Evolutionary conservation across 176 grass and related monocot genomes (phyloP).

Genomic region (Rhynchospora pubera): DNA sequence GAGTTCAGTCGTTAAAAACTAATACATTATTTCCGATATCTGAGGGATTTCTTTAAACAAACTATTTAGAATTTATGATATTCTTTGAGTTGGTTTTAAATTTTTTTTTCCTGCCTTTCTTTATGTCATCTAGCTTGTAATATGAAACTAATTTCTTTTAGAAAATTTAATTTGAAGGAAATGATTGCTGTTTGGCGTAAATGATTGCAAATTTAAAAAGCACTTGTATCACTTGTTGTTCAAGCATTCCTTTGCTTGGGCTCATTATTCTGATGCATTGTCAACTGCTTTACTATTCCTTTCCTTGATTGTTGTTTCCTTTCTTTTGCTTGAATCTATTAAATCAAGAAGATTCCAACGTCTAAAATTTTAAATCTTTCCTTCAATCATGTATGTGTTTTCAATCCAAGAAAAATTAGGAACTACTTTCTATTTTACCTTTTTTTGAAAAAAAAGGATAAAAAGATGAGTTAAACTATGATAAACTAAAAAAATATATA

Average conservation of each 20-base stretch:
- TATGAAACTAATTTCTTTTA: not conserved
- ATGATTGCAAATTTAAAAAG: not conserved
- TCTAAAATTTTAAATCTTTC: not conserved
- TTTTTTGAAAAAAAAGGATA: too few species aligned
- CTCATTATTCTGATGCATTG: not conserved
- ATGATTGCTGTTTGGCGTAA: not conserved
- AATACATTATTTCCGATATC: not conserved
- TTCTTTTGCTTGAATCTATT: not conserved
- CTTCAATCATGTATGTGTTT: not conserved
- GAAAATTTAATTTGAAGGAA: not conserved
- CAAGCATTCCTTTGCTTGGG: not conserved
- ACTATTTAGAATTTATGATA: not conserved
- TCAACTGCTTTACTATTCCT: not conserved
- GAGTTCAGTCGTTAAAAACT: not conserved
- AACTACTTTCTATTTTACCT: too few species aligned
- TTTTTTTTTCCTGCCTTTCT: not conserved
- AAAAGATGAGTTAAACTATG: too few species aligned
- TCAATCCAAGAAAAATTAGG: not conserved
- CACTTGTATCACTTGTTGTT: not conserved
- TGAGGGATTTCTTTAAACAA: not conserved
- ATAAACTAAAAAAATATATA: too few species aligned
- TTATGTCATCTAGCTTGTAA: not conserved
- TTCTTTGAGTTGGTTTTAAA: not conserved
- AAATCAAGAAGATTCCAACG: not conserved
- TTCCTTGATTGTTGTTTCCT: not conserved